A percentile compares a stretch with the other conserved stretches of the same genome.
These are phyloP conservation scores for Vaccinium vitisidaea DNA, from an alignment of 148 eudicot genomes.

Conservation along the genomic window DNA sequence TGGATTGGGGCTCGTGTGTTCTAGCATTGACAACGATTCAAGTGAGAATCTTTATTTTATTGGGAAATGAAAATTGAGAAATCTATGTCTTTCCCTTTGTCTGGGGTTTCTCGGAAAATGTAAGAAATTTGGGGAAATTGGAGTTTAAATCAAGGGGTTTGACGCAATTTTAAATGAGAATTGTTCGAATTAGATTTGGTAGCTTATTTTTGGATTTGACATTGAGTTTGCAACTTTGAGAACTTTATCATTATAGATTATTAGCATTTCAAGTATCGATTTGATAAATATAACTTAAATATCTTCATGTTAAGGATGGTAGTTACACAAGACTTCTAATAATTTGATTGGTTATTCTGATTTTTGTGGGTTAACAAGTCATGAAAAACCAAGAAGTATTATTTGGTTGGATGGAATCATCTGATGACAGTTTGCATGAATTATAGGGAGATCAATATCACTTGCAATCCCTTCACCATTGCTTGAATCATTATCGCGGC, in stretches of 20 bases:
- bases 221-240: background rate
- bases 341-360: background rate
- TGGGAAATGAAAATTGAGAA: background rate
- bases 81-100: background rate
- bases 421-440: conserved; percentile 1
- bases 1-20: conserved; percentile 54
- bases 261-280: background rate
- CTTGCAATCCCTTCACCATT: conserved; percentile 37
- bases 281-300: background rate
- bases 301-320: background rate
- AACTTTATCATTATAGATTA: background rate
- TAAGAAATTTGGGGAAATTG: background rate
- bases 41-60: conserved; percentile 36
- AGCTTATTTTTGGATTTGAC: background rate
- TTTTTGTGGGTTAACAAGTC: background rate
- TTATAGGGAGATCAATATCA: conserved; percentile 32
- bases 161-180: background rate
- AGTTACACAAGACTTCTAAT: background rate
- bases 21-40: conserved; percentile 29
- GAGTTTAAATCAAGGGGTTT: background rate
- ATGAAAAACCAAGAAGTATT: background rate
- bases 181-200: background rate
- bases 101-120: background rate
- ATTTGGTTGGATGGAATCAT: background rate
- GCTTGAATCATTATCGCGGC: conserved; percentile 30